A percentile compares a stretch with the other conserved stretches of the same genome.
Evolutionary conservation across 169 alveolate species (phyloP).

Genomic region (Eimeria maxima): DNA sequence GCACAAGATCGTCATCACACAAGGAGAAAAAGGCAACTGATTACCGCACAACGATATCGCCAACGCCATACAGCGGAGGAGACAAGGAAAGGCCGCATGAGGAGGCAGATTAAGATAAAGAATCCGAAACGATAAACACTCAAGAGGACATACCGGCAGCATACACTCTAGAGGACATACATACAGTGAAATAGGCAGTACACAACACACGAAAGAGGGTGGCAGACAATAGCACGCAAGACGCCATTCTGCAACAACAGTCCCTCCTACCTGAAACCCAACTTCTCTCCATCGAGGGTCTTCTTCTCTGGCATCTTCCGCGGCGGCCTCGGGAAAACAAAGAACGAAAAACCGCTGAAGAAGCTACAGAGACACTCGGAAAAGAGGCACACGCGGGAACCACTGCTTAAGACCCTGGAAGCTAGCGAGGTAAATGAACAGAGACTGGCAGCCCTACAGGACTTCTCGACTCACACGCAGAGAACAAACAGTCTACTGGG

Average conservation of each 20-base stretch:
- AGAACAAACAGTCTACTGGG: no score
- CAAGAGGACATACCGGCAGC: not conserved
- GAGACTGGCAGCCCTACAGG: no score
- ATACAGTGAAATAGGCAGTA: not conserved
- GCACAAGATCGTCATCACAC: not conserved
- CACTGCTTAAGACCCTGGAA: no score
- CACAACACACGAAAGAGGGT: not conserved
- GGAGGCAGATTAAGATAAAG: not conserved
- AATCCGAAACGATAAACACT: not conserved
- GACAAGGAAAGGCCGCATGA: not conserved
- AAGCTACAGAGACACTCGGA: not conserved
- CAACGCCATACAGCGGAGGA: not conserved
- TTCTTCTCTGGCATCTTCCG: not conserved
- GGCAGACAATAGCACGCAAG: not conserved
- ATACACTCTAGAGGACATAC: not conserved
- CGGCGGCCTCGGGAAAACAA: constrained; percentile 44
- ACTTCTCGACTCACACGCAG: no score
- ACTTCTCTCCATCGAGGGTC: constrained; percentile 26
- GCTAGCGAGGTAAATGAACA: no score
- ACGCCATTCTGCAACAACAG: not conserved
- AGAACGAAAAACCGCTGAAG: constrained; percentile 14
- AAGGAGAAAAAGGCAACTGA: not conserved
- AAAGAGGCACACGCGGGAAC: not conserved
- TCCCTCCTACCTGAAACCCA: constrained; percentile 40
- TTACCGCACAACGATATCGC: not conserved